Evolutionary conservation across 257 asterid genomes (phyloP).

Genomic region (Salvia miltiorrhiza): DNA sequence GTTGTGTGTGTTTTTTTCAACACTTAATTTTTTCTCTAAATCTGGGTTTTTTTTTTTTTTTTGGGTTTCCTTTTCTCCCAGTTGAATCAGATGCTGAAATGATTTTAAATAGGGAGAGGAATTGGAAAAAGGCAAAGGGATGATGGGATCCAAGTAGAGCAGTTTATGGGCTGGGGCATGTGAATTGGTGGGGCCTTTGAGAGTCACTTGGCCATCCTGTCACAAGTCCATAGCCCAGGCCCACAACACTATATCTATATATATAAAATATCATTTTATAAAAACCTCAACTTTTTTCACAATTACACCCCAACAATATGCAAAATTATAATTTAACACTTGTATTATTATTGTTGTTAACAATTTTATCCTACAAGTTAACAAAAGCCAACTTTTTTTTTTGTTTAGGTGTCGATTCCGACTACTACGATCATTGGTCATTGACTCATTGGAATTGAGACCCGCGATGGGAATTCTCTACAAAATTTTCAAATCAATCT

Average conservation of each 20-base stretch:
- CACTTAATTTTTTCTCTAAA: background rate
- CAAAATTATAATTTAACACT: too few species aligned
- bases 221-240: constrained; percentile 30
- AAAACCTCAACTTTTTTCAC: too few species aligned
- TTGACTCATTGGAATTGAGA: too few species aligned
- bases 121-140: constrained; percentile 18
- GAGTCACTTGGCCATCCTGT: constrained; percentile 53
- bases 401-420: too few species aligned
- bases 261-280: background rate
- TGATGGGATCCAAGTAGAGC: constrained; percentile 40
- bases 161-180: constrained; percentile 45
- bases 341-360: too few species aligned
- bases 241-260: constrained; percentile 22
- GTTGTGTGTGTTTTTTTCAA: background rate
- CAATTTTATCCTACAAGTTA: too few species aligned
- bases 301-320: too few species aligned
- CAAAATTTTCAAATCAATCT: too few species aligned
- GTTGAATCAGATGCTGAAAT: constrained; percentile 28
- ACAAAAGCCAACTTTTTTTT: too few species aligned
- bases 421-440: too few species aligned
- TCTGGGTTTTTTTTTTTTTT: background rate
- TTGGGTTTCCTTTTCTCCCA: constrained; percentile 2
- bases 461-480: too few species aligned
- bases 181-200: constrained; percentile 50
- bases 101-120: constrained; percentile 39